Percentiles rank a stretch among this genome's conserved stretches.
phyloP scores from a whole-genome alignment of 306 rosid genomes.

The Fragaria vesca region DNA sequence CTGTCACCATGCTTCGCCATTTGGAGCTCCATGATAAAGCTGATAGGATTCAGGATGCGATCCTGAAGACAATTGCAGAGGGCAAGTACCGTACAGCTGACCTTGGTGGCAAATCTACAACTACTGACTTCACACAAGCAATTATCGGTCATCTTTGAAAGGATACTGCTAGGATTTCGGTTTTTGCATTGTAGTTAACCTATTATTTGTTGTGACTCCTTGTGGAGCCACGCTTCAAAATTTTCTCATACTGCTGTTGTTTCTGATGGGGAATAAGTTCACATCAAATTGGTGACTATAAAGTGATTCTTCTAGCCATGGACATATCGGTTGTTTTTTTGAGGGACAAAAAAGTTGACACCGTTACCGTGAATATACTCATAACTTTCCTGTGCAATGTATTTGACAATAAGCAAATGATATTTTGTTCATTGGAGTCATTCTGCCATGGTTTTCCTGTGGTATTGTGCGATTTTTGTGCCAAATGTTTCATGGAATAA shows the following conservation, averaged over 20 bases:
- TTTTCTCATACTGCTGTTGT: conserved; percentile 27
- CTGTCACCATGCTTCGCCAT: conserved; percentile 89
- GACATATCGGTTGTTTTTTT: conserved; percentile 9
- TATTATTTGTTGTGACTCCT: conserved; percentile 34
- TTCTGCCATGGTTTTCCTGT: not conserved
- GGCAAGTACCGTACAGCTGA: conserved; percentile 94
- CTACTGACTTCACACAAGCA: conserved; percentile 72
- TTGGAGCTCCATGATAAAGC: conserved; percentile 78
- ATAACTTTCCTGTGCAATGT: not conserved
- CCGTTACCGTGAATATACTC: not conserved
- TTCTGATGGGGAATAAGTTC: conserved; percentile 39
- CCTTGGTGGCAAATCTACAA: conserved; percentile 83
- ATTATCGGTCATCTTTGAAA: conserved; percentile 78
- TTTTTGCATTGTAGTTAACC: conserved; percentile 34
- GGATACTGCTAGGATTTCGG: not conserved
- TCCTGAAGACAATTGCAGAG: conserved; percentile 79
- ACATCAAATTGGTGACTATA: conserved; percentile 40
- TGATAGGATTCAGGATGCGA: conserved; percentile 70
- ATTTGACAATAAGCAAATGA: not conserved
- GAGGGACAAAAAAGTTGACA: not conserved
- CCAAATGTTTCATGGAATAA: not conserved
- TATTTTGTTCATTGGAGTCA: not conserved
- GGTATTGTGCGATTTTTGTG: not conserved
- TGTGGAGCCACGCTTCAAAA: conserved; percentile 25
- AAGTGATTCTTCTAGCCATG: conserved; percentile 28